Evolutionary conservation across 352 stramenopile species (phyloP), one percentile per base, ranked within the genome.

Genomic region (Phytophthora meadii): DNA sequence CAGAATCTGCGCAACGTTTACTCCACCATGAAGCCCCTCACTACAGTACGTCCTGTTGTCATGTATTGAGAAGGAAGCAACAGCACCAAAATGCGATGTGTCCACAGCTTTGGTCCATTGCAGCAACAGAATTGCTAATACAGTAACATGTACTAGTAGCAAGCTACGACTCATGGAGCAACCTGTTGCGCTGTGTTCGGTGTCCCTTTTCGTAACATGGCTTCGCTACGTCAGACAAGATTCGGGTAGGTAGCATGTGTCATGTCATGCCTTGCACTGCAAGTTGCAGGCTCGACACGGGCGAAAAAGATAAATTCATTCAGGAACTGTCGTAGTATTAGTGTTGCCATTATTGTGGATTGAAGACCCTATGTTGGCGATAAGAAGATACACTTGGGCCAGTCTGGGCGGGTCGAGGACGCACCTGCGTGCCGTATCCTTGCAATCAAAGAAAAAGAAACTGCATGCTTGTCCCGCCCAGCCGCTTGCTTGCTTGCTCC

Each of bases 301-400:
- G 11, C 6, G 12, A 28, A 7, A 11, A 28, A 12, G 45, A 52
- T 52, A 39, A 39, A 39, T 30, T 50, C 46, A 25, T 68, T 48
- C 39, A 70, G 39, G 53, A 74, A 70, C 60, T 72, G 59, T 65
- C 34, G 27, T 66, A 67, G 59, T 72, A 68, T 68, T 70, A 66
- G 48, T 50, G 44, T 51, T 70, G 44, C 54, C 49, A 64, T 71
- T 74, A 74, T 47, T 41, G 50, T 65, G 61, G 51, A 64, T 62
- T 28, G 50, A 49, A 70, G 66, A 63, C 61, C 54, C 66, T 68
- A 67, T 54, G 47, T 71, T 70, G 60, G 60, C 60, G 41, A 62
- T 74, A 74, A 67, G 53, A 70, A 67, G 54, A 71, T 71, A 71
- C 61, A 71, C 61, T 74, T 62, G 49, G 53, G 61, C 61, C 48